Evolutionary conservation across 345 rosid species (phyloP).

Genomic region (Nephelium lappaceum): DNA sequence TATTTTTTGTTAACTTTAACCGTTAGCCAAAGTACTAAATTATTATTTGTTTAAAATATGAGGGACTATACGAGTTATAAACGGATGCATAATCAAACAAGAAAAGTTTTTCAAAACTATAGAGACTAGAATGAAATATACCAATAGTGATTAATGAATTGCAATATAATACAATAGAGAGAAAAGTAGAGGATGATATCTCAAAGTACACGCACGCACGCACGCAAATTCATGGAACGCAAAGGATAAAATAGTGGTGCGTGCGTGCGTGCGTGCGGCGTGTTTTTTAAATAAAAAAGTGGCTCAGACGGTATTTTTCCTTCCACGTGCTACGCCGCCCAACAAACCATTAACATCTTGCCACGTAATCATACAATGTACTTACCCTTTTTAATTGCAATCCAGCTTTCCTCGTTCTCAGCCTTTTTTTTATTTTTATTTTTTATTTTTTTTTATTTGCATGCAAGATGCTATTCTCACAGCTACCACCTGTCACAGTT

Average conservation of each 20-base stretch:
- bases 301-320: neutral
- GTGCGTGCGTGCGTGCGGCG: constrained; percentile 17
- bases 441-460: too few relatives aligned
- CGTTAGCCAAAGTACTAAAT: too few relatives aligned
- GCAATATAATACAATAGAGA: too few relatives aligned
- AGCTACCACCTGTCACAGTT: neutral
- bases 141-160: too few relatives aligned
- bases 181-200: neutral
- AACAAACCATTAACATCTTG: neutral
- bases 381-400: neutral
- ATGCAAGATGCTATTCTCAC: neutral
- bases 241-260: neutral
- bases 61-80: too few relatives aligned
- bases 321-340: constrained; percentile 5
- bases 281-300: neutral
- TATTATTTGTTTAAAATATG: too few relatives aligned
- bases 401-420: neutral
- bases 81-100: too few relatives aligned
- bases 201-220: neutral
- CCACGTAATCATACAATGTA: neutral
- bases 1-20: too few relatives aligned
- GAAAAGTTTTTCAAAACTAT: too few relatives aligned
- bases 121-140: too few relatives aligned
- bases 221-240: neutral
- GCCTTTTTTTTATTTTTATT: too few relatives aligned